Evolutionary conservation across 768 basidiomycete species (phyloP), one percentile per base, ranked within the genome.

Genomic region (Candolleomyces eurysporus): DNA sequence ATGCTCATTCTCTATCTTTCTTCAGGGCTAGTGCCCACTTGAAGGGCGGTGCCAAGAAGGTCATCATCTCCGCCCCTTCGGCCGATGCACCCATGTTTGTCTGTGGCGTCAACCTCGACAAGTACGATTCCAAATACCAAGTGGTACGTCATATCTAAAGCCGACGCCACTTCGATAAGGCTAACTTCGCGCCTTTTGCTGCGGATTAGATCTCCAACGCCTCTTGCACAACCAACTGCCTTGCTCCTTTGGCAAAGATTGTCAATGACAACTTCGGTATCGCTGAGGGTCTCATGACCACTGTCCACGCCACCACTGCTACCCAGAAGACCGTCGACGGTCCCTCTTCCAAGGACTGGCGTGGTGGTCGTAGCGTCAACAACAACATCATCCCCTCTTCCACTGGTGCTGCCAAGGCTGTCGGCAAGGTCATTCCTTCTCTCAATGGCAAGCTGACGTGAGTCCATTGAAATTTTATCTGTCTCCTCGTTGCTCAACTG

Each of bases 311-410:
- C 48, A 95, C 95, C 68, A 97, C 95, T 53, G 95, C 95, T 56
- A 96, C 95, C 61, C 92, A 94, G 76, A 94, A 93, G 85, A 93
- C 92, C 63, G 92, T 94, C 70, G 96, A 97, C 67, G 95, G 94
- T 56, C 94, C 94, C 49, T 96, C 94, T 52, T 73, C 84, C 83
- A 98, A 96, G 82, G 94, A 96, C 82, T 96, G 94, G 94, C 92
- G 94, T 74, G 94, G 94, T 73, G 94, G 94, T 65, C 96, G 96
- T 79, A 88, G 89, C 70, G 94, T 96, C 66, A 90, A 89, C 78
- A 91, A 91, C 82, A 99, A 99, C 87, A 98, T 99, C 81, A 99
- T 99, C 74, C 96, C 96, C 54, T 97, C 96, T 22, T 96, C 96
- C 68, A 98, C 96, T 67, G 96, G 96, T 79, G 96, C 96, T 65